phyloP scores from a whole-genome alignment of 805 yeast species.

The Zygosaccharomyces bailii region DNA sequence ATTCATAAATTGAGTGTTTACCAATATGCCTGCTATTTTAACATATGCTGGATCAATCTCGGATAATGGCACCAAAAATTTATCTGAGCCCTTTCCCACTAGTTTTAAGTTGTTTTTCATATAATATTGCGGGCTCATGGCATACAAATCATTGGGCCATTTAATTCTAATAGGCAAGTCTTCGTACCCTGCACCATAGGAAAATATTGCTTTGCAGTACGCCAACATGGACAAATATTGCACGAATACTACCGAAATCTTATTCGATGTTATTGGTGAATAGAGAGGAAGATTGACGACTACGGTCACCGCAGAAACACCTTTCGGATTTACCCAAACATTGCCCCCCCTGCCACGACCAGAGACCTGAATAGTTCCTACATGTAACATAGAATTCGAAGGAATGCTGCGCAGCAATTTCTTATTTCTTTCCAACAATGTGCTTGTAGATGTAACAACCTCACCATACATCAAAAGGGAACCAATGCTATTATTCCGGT shows the following conservation, averaged over 20 bases:
- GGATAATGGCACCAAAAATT: constrained; percentile 39
- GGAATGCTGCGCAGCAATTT: constrained; percentile 50
- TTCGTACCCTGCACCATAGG: constrained; percentile 60
- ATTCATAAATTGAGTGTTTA: constrained; percentile 68
- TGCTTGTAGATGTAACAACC: constrained; percentile 83
- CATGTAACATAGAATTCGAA: constrained; percentile 30
- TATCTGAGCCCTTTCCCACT: constrained; percentile 22
- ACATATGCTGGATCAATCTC: constrained; percentile 63
- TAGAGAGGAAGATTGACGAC: constrained; percentile 49
- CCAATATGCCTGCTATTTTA: constrained; percentile 80
- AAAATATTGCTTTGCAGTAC: constrained; percentile 67
- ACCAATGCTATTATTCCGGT: constrained; percentile 49
- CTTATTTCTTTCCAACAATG: constrained; percentile 71
- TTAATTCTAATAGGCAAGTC: constrained; percentile 78
- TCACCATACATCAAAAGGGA: constrained; percentile 71
- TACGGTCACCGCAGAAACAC: constrained; percentile 80
- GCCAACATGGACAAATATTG: constrained; percentile 87
- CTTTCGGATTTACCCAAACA: constrained; percentile 91
- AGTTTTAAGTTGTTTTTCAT: constrained; percentile 28
- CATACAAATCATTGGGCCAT: constrained; percentile 96
- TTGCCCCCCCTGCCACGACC: constrained; percentile 96
- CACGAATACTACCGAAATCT: constrained; percentile 69
- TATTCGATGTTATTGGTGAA: constrained; percentile 43
- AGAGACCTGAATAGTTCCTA: constrained; percentile 80
- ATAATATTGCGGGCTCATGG: constrained; percentile 60